These are phyloP conservation scores for Solanum sitiens DNA, from an alignment of 257 asterid species.

Conservation along the genomic window DNA sequence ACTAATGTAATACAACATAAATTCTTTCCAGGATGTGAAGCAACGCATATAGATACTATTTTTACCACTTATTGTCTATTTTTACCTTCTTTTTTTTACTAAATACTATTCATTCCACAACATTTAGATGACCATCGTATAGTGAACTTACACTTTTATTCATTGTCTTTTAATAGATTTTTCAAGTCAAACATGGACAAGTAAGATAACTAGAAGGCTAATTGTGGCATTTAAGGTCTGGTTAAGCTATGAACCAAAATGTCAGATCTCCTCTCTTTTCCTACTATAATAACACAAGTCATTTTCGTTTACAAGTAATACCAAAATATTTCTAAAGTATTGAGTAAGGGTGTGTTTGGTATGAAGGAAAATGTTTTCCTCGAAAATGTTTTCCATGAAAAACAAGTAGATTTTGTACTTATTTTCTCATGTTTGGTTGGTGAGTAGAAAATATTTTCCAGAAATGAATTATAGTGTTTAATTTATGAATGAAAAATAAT, in stretches of 20 bases:
- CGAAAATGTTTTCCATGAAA: no score
- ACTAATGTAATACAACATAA: neutral
- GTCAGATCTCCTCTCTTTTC: neutral
- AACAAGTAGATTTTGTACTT: no score
- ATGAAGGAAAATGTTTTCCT: no score
- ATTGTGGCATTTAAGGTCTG: neutral
- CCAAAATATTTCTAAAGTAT: no score
- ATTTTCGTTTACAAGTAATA: neutral
- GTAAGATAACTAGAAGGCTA: neutral
- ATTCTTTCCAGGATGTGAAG: neutral
- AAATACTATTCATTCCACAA: no score
- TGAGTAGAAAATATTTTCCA: no score
- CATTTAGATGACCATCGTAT: neutral
- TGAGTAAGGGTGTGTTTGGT: no score
- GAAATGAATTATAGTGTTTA: no score
- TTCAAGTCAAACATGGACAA: no score
- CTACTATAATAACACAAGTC: neutral
- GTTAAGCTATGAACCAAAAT: neutral
- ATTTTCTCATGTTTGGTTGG: no score
- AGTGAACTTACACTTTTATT: neutral
- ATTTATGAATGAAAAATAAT: no score
- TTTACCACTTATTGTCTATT: neutral
- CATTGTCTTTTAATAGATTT: neutral
- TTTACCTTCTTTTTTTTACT: neutral
- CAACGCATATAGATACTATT: neutral